Percentiles rank a stretch among this genome's conserved stretches.
phyloP scores from a whole-genome alignment of 2,329 filamentous ascomycete genomes.

The Alternaria burnsii region DNA sequence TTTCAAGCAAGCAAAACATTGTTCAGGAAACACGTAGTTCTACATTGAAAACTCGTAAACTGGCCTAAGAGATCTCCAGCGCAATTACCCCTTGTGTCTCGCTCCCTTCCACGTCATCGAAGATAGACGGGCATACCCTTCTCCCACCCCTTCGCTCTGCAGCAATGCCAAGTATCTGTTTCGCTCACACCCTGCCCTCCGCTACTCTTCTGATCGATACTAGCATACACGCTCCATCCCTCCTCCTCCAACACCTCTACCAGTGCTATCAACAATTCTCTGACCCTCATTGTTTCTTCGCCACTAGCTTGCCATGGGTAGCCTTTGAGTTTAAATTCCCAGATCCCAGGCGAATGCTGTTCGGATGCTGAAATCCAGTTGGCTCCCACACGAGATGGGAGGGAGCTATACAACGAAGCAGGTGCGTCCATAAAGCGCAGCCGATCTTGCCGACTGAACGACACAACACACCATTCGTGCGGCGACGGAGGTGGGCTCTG shows the following conservation, averaged over 20 bases:
- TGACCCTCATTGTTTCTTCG: constrained; percentile 48
- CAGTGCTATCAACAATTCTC: constrained; percentile 47
- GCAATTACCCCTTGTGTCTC: not conserved
- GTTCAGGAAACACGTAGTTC: not conserved
- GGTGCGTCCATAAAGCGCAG: constrained; percentile 47
- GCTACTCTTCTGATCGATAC: constrained; percentile 46
- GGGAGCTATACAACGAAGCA: constrained; percentile 15
- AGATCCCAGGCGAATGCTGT: constrained; percentile 22
- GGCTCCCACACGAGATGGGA: constrained; percentile 20
- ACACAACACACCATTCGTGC: constrained; percentile 51
- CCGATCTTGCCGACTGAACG: constrained; percentile 38
- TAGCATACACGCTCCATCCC: constrained; percentile 53
- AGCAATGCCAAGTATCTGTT: constrained; percentile 40
- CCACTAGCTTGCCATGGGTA: constrained; percentile 44
- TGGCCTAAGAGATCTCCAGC: not conserved
- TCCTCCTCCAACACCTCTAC: constrained; percentile 37
- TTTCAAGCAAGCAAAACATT: constrained; percentile 4
- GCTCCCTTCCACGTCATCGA: not conserved
- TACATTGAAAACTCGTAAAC: not conserved
- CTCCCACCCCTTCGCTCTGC: constrained; percentile 30
- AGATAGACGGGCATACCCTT: constrained; percentile 32
- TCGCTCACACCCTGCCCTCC: constrained; percentile 27
- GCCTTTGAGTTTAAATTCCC: constrained; percentile 48
- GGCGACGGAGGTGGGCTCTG: constrained; percentile 46
- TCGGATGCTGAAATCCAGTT: constrained; percentile 20